Conservation (phyloP, 2,329 filamentous ascomycete species). For the Amphichorda felina region DNA sequence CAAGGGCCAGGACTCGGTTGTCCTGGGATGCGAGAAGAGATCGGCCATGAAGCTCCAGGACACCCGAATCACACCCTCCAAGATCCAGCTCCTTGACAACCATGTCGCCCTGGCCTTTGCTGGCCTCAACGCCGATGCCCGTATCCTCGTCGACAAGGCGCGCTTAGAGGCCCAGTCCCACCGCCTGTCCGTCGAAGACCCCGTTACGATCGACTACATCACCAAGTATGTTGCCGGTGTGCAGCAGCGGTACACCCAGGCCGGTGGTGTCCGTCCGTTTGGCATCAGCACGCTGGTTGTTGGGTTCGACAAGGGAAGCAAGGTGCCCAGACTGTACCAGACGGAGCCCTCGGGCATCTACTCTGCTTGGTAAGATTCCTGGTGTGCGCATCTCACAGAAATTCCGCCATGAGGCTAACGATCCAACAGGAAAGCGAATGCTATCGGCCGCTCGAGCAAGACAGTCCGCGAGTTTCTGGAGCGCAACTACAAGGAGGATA, state of each 20-base stretch:
- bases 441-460: constrained; percentile 96
- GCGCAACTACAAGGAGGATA: constrained; percentile 95
- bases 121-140: constrained; percentile 92
- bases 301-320: constrained; percentile 92
- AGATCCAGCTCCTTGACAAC: constrained; percentile 91
- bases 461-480: constrained; percentile 98
- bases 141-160: constrained; percentile 97
- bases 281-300: constrained; percentile 97
- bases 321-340: constrained; percentile 84
- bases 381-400: constrained; percentile 6
- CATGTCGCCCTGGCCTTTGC: constrained; percentile 97
- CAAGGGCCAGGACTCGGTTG: constrained; percentile 88
- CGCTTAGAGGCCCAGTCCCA: constrained; percentile 95
- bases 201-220: constrained; percentile 97
- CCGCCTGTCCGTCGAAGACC: constrained; percentile 92
- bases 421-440: constrained; percentile 82
- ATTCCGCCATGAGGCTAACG: neutral
- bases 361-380: constrained; percentile 93
- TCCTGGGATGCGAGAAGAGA: constrained; percentile 95
- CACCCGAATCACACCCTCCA: constrained; percentile 96
- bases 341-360: constrained; percentile 99
- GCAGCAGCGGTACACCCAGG: constrained; percentile 98
- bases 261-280: constrained; percentile 95
- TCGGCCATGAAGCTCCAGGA: constrained; percentile 99
- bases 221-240: constrained; percentile 97